Conservation (phyloP, 306 rosid species). For the Vigna hirtella region DNA sequence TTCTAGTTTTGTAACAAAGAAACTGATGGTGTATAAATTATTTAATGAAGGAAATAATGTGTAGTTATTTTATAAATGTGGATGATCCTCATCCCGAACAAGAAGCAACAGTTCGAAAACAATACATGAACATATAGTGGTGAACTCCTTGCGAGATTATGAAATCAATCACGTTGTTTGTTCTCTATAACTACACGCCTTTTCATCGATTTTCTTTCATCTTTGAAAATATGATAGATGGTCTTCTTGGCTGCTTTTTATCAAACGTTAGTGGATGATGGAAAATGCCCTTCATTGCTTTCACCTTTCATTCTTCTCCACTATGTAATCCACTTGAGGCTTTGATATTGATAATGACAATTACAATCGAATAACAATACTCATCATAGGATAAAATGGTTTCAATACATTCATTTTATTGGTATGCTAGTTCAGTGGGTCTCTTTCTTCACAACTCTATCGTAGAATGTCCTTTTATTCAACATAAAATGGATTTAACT, state of each 20-base stretch:
- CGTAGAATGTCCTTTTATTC: conserved; percentile 13
- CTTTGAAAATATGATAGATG: conserved; percentile 30
- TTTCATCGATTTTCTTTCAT: conserved; percentile 15
- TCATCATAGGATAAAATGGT: conserved; percentile 35
- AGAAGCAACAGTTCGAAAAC: background rate
- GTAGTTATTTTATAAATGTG: background rate
- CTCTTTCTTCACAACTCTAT: conserved; percentile 38
- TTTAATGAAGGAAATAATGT: no score
- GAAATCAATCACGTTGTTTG: conserved; percentile 24
- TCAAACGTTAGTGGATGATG: conserved; percentile 40
- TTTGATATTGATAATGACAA: conserved; percentile 38
- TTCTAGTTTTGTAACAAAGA: no score
- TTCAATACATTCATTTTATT: conserved; percentile 7
- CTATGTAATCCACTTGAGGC: conserved; percentile 41
- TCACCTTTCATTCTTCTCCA: conserved; percentile 45
- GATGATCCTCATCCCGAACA: background rate
- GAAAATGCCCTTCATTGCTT: conserved; percentile 40
- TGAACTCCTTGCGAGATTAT: conserved; percentile 25
- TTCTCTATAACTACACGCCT: conserved; percentile 20
- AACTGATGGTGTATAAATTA: no score
- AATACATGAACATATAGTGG: background rate
- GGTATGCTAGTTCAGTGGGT: conserved; percentile 22
- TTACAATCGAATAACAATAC: background rate
- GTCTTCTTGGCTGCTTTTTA: conserved; percentile 40
- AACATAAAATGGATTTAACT: background rate